phyloP scores from a whole-genome alignment of 345 rosid species.

The Salix dunnii region DNA sequence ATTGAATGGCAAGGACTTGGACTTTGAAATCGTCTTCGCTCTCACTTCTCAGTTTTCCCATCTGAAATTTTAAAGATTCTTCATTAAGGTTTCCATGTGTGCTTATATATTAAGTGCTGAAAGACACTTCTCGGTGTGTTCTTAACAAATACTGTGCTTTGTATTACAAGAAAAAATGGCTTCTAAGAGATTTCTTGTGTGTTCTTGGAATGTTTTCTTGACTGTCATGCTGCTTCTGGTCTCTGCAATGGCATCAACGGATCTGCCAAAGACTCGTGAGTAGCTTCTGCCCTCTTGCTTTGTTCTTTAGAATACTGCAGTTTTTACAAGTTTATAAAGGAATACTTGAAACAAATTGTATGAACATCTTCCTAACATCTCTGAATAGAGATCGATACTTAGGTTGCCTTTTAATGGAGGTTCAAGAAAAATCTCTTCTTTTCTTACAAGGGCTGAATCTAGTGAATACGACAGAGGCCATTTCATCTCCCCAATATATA shows the following conservation, averaged over 20 bases:
- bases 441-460: no score
- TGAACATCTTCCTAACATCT: not conserved
- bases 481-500: no score
- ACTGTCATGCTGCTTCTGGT: not conserved
- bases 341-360: not conserved
- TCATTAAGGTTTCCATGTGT: not conserved
- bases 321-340: no score
- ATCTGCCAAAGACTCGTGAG: not conserved
- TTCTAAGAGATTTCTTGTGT: not conserved
- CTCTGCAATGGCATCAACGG: not conserved
- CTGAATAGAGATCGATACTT: no score
- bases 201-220: not conserved
- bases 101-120: accelerated
- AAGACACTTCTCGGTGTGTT: not conserved
- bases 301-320: not conserved
- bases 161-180: not conserved
- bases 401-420: no score
- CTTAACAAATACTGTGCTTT: not conserved
- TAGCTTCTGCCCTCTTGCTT: not conserved
- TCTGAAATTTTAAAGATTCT: not conserved
- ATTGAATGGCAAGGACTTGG: not conserved
- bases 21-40: not conserved
- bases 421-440: no score
- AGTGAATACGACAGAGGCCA: no score
- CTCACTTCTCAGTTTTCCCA: not conserved